phyloP scores from a whole-genome alignment of 2,329 filamentous ascomycete genomes.

The Ascochyta rabiei region DNA sequence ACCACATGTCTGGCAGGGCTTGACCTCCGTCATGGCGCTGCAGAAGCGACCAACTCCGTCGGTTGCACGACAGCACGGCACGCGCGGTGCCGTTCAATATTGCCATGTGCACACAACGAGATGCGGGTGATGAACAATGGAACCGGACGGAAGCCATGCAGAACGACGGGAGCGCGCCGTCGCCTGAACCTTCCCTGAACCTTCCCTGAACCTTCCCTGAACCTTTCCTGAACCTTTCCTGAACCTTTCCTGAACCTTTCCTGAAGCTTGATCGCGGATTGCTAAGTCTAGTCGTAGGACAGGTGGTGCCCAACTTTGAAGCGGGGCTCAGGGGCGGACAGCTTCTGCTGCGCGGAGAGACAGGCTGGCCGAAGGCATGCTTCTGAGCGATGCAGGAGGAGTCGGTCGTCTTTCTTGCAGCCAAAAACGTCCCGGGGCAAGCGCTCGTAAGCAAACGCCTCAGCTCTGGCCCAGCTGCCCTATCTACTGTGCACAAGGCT shows the following conservation, averaged over 20 bases:
- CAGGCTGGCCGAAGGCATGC: not conserved
- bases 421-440: not conserved
- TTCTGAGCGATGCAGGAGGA: not conserved
- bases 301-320: slow-evolving; percentile 20
- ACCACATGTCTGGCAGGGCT: slow-evolving; percentile 6
- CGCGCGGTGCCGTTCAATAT: slow-evolving; percentile 13
- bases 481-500: not conserved
- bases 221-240: slow-evolving; percentile 25
- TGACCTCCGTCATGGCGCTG: slow-evolving; percentile 14
- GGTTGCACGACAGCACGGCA: slow-evolving; percentile 18
- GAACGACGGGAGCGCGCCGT: slow-evolving; percentile 31
- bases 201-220: slow-evolving; percentile 34
- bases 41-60: slow-evolving; percentile 12
- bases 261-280: slow-evolving; percentile 25
- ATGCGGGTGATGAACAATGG: slow-evolving; percentile 29
- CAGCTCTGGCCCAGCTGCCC: not conserved
- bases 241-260: slow-evolving; percentile 24
- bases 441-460: not conserved
- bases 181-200: slow-evolving; percentile 25
- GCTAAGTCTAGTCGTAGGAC: slow-evolving; percentile 25
- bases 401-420: not conserved
- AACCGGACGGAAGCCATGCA: slow-evolving; percentile 25
- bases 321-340: slow-evolving; percentile 29
- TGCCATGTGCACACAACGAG: slow-evolving; percentile 13
- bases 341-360: not conserved